Evolutionary conservation across 1,284 basidiomycete genomes (phyloP).

Genomic region (Singerocomus rubriflavus): DNA sequence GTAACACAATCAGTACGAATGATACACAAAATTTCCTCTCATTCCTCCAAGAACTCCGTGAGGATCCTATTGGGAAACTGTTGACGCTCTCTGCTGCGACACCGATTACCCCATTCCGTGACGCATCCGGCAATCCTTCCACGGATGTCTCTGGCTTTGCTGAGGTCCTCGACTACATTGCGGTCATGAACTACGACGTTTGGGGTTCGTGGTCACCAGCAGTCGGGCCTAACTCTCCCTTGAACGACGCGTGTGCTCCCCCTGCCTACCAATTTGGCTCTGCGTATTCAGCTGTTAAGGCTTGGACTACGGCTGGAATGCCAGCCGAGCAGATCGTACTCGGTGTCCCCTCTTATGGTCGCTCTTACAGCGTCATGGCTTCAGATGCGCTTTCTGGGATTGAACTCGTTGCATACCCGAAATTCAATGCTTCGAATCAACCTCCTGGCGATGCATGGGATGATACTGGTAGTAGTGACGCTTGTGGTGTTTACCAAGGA

Average conservation of each 20-base stretch:
- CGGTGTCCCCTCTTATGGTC: constrained; percentile 57
- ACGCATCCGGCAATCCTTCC: constrained; percentile 46
- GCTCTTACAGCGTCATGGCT: constrained; percentile 28
- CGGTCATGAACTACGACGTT: constrained; percentile 73
- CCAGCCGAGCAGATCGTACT: constrained; percentile 60
- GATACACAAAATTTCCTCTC: constrained; percentile 46
- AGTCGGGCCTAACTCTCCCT: constrained; percentile 42
- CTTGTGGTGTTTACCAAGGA: constrained; percentile 35
- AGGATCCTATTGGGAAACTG: constrained; percentile 32
- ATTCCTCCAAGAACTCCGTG: constrained; percentile 46
- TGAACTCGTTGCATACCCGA: constrained; percentile 33
- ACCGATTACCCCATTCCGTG: constrained; percentile 47
- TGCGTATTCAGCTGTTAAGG: no score
- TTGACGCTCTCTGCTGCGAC: constrained; percentile 50
- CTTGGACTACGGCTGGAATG: constrained; percentile 52
- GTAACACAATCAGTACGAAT: constrained; percentile 40
- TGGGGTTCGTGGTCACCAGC: constrained; percentile 26
- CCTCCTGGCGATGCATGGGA: constrained; percentile 44
- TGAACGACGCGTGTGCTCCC: constrained; percentile 55
- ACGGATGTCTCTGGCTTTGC: constrained; percentile 44
- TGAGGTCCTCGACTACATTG: constrained; percentile 53
- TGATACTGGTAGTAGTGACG: constrained; percentile 29
- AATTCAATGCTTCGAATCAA: constrained; percentile 35
- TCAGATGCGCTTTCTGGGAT: constrained; percentile 21
- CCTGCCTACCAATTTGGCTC: constrained; percentile 48